Evolutionary conservation across 1,139 yeast genomes (phyloP).

Genomic region (Arxiozyma telluris): DNA sequence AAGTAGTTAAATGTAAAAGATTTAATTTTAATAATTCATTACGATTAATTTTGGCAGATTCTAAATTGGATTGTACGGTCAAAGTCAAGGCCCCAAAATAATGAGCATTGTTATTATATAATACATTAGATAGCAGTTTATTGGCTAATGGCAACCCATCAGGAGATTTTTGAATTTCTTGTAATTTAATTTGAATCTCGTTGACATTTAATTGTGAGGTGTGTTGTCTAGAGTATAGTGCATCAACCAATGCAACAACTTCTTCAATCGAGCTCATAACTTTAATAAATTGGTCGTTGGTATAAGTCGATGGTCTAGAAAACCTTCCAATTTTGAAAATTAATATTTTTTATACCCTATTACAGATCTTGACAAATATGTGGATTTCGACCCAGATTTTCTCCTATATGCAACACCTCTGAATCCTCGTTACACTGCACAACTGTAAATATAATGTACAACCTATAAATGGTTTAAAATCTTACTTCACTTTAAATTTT

Average conservation of each 20-base stretch:
- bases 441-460: too few relatives aligned
- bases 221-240: slow-evolving; percentile 21
- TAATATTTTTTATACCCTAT: not conserved
- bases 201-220: slow-evolving; percentile 34
- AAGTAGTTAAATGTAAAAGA: slow-evolving; percentile 19
- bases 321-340: not conserved
- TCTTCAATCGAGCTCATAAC: slow-evolving; percentile 17
- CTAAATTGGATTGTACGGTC: slow-evolving; percentile 43
- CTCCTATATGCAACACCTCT: not conserved
- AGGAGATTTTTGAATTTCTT: slow-evolving; percentile 44
- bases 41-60: slow-evolving; percentile 11
- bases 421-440: not conserved
- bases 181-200: slow-evolving; percentile 44
- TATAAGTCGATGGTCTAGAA: not conserved
- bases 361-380: not conserved
- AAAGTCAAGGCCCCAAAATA: slow-evolving; percentile 70
- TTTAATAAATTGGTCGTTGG: not conserved
- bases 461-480: too few relatives aligned
- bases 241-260: slow-evolving; percentile 24
- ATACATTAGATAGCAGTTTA: slow-evolving; percentile 34
- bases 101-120: slow-evolving; percentile 41
- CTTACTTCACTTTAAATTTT: not conserved
- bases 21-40: slow-evolving; percentile 23
- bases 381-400: too few relatives aligned
- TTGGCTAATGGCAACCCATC: slow-evolving; percentile 46